Evolutionary conservation across 306 rosid genomes (phyloP), one percentile per base, ranked within the genome.

Genomic region (Cicer chorassanicum): DNA sequence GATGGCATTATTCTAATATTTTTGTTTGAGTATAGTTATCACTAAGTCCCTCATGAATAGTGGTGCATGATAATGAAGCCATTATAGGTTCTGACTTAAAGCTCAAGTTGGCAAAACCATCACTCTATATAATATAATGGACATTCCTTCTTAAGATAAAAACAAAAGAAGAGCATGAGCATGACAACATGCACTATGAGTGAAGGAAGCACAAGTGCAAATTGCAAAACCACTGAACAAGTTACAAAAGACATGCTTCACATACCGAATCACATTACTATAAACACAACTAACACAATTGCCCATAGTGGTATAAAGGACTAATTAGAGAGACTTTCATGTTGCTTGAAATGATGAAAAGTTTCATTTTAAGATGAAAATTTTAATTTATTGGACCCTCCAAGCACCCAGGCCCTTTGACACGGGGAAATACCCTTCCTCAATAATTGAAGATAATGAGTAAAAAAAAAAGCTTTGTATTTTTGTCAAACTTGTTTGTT

Each of bases 91-190:
- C 65, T 80, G 83, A 80, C 78, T 80, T 19, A 68, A 56, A 63
- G 75, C 41, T 70, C 76, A 78, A 75, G 66, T 83, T 81, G 77
- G 74, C 14, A 63, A 19, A 8, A 70, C 40, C 64, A 73, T 73
- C 48, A 78, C 41, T 14, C 41, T 45, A 74, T 75, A 71, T 67
- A 11, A 41, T 39, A 74, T 75, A 71, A 71, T 77, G 82, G 42
- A 6, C 87, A 78, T 76, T 68, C 50, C 46, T 82, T 68, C 60
- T 45, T 15, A 19, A 15, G 45, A 81, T 61, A 83, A 73, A 83
- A 81, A 77, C 85, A 85, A 88, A 79, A 66, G 39, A 34, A 14
- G 88, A 56, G 81, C 92, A 88, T 83, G 88, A 56, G 81, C 92
- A 88, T 83, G 64, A 78, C 79, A 78, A n/a, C 54, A 41, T 60